A percentile compares a stretch with the other conserved stretches of the same genome.
phyloP scores from a whole-genome alignment of 805 yeast genomes.

The Starmera dryadoides region DNA sequence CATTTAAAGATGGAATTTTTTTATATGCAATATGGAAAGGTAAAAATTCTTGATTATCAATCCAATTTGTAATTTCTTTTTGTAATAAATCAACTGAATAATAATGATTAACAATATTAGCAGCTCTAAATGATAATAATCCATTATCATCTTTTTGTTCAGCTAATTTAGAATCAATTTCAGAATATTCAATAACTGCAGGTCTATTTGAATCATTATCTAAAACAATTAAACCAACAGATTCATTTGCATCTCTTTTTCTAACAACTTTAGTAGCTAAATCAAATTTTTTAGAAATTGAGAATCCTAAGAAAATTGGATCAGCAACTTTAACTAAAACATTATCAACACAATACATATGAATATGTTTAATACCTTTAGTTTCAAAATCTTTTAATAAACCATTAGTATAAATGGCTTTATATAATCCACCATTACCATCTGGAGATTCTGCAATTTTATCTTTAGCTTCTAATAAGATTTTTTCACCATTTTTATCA shows the following conservation, averaged over 20 bases:
- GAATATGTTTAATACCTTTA: slow-evolving; percentile 79
- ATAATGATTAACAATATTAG: slow-evolving; percentile 95
- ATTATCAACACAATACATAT: slow-evolving; percentile 97
- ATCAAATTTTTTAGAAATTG: slow-evolving; percentile 57
- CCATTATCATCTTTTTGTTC: slow-evolving; percentile 53
- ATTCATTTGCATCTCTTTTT: slow-evolving; percentile 79
- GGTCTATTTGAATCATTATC: slow-evolving; percentile 52
- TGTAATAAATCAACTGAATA: slow-evolving; percentile 74
- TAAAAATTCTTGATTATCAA: slow-evolving; percentile 50
- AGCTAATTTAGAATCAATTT: slow-evolving; percentile 70
- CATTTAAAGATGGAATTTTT: slow-evolving; percentile 61
- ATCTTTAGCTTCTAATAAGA: slow-evolving; percentile 51
- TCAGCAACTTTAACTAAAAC: slow-evolving; percentile 89
- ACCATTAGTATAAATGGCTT: slow-evolving; percentile 61
- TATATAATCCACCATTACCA: slow-evolving; percentile 96
- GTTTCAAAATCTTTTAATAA: slow-evolving; percentile 59
- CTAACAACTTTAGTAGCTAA: slow-evolving; percentile 93
- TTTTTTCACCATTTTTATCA: slow-evolving; percentile 56
- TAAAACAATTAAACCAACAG: slow-evolving; percentile 86
- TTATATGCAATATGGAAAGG: slow-evolving; percentile 96
- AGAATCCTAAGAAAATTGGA: slow-evolving; percentile 78
- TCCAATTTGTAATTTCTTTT: slow-evolving; percentile 61
- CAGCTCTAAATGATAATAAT: slow-evolving; percentile 76
- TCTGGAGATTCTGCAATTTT: slow-evolving; percentile 84
- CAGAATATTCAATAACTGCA: slow-evolving; percentile 92